Conservation (phyloP, 352 stramenopile species). For the Pelagophyceae sp. region DNA sequence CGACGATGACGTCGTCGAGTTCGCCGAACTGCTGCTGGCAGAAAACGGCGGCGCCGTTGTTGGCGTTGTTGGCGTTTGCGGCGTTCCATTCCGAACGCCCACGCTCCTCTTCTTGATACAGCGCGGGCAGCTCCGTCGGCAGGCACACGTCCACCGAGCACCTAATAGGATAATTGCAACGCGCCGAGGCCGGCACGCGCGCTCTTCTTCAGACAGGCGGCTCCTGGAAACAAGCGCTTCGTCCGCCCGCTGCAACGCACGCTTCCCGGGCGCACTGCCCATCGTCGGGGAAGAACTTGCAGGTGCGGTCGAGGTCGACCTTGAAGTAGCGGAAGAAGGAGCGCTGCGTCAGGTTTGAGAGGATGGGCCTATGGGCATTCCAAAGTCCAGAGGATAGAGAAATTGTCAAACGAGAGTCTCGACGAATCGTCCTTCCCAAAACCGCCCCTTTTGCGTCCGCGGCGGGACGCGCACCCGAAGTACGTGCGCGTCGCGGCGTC, state of each 20-base stretch:
- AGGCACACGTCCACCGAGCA: slow-evolving; percentile 69
- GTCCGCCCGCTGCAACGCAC: no score
- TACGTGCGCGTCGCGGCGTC: not conserved
- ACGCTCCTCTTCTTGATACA: slow-evolving; percentile 56
- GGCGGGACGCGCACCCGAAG: no score
- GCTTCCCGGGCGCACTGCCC: slow-evolving; percentile 73
- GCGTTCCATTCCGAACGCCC: not conserved
- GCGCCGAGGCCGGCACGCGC: no score
- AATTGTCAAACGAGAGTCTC: no score
- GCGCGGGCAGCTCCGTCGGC: slow-evolving; percentile 64
- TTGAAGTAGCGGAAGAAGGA: slow-evolving; percentile 85
- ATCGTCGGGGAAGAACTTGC: slow-evolving; percentile 77
- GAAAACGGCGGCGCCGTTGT: not conserved
- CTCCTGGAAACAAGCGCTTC: no score
- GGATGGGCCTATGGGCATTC: no score
- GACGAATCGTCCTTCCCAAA: no score
- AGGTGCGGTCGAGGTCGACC: slow-evolving; percentile 73
- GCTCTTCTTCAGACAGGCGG: no score
- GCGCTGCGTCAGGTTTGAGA: slow-evolving; percentile 17
- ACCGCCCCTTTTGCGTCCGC: no score
- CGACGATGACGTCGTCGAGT: not conserved
- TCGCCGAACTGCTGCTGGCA: not conserved
- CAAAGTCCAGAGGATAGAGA: no score
- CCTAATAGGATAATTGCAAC: no score
- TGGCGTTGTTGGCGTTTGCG: not conserved